A percentile compares a stretch with the other conserved stretches of the same genome.
Evolutionary conservation across 768 basidiomycete genomes (phyloP).

Genomic region (Xanthoconium stramineum): DNA sequence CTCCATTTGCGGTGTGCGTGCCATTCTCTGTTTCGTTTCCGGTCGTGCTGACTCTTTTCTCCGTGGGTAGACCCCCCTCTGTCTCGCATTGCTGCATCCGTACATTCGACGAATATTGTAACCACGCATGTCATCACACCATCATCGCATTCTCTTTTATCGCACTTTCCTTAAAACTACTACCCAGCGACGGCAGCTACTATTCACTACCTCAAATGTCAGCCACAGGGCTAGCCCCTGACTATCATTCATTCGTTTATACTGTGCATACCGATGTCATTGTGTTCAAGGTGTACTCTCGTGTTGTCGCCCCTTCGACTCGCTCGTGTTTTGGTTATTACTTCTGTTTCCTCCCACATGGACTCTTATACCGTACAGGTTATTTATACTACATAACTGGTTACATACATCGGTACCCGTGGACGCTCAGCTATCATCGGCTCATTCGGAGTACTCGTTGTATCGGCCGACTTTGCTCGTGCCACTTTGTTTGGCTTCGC

Average conservation of each 20-base stretch:
- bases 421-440: slow-evolving; percentile 1
- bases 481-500: slow-evolving; percentile 3
- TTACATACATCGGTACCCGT: neutral
- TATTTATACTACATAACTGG: neutral
- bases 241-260: neutral
- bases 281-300: neutral
- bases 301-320: neutral
- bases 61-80: neutral
- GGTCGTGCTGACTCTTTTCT: neutral
- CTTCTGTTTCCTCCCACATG: neutral
- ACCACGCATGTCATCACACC: neutral
- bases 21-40: neutral
- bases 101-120: neutral
- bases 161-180: neutral
- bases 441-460: neutral
- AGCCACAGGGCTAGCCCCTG: neutral
- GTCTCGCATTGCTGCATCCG: slow-evolving; percentile 7
- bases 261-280: neutral
- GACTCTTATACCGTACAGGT: neutral
- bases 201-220: neutral
- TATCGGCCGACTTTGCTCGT: slow-evolving; percentile 14
- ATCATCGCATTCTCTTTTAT: neutral
- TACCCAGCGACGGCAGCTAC: neutral
- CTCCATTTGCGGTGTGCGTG: slow-evolving; percentile 10
- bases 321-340: neutral